Conservation (phyloP, 106 monocot genomes). For the Dendrobium huoshanense region DNA sequence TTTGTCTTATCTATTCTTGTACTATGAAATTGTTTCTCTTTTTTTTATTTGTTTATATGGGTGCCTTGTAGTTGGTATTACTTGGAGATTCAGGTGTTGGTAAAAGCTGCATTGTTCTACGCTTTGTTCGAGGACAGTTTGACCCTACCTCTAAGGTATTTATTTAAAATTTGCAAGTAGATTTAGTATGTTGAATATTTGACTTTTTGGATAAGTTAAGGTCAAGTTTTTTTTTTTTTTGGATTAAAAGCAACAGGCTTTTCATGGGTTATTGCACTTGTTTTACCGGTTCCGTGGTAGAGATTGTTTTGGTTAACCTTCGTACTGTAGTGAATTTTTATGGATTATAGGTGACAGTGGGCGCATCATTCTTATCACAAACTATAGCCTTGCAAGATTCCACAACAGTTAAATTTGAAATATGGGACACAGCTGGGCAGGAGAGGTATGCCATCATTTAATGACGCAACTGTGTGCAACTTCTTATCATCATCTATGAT, state of each 20-base stretch:
- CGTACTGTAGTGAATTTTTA: not conserved
- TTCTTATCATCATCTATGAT: not conserved
- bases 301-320: not conserved
- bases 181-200: not conserved
- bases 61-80: constrained; percentile 65
- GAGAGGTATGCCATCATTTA: constrained; percentile 55
- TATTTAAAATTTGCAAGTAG: not conserved
- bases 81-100: constrained; percentile 98
- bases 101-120: constrained; percentile 98
- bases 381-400: constrained; percentile 91
- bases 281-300: not conserved
- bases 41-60: not conserved
- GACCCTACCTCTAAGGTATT: constrained; percentile 98
- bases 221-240: not conserved
- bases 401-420: constrained; percentile 95
- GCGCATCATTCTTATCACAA: constrained; percentile 98
- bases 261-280: not conserved
- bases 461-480: not conserved
- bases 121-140: constrained; percentile 98
- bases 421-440: constrained; percentile 99
- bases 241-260: not conserved
- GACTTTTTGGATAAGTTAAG: not conserved
- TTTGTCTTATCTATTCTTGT: not conserved
- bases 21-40: not conserved
- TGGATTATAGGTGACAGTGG: constrained; percentile 81